phyloP scores from a whole-genome alignment of 1,284 basidiomycete species.

The Cryptococcus deneoformans region DNA sequence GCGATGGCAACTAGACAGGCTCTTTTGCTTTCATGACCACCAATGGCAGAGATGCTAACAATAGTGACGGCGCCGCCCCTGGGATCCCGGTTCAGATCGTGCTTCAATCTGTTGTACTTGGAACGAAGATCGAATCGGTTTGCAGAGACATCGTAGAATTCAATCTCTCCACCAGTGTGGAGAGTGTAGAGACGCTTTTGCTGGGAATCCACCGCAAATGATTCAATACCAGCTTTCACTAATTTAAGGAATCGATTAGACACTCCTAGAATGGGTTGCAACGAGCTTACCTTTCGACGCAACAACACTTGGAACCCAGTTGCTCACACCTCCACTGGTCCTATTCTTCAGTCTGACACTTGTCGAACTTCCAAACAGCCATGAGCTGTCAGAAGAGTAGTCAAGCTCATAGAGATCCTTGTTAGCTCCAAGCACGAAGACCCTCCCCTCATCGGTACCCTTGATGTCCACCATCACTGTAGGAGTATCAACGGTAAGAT shows the following conservation, averaged over 20 bases:
- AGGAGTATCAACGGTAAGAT: constrained; percentile 69
- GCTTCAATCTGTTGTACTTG: constrained; percentile 21
- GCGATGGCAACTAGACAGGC: constrained; percentile 77
- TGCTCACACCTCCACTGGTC: constrained; percentile 7
- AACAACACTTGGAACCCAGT: constrained; percentile 7
- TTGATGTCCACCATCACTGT: constrained; percentile 76
- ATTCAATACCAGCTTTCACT: constrained; percentile 43
- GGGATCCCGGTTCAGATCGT: constrained; percentile 18
- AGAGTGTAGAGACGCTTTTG: constrained; percentile 39
- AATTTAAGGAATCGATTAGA: background rate
- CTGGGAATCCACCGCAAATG: constrained; percentile 36
- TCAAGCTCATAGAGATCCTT: constrained; percentile 89
- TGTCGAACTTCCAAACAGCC: constrained; percentile 64
- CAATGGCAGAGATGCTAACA: constrained; percentile 45
- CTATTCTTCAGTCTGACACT: constrained; percentile 52
- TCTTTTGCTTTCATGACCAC: constrained; percentile 49
- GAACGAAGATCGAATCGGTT: constrained; percentile 26
- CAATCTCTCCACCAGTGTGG: constrained; percentile 32
- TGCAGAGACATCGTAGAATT: constrained; percentile 32
- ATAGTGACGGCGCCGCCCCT: constrained; percentile 26
- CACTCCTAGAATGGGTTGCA: too few species aligned
- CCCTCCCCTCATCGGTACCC: constrained; percentile 71
- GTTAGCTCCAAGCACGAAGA: constrained; percentile 87
- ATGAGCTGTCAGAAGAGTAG: constrained; percentile 87
- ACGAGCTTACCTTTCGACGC: constrained; percentile 3